Evolutionary conservation across 495 filamentous ascomycete species (phyloP).

Genomic region (Achaetomiella virescens): DNA sequence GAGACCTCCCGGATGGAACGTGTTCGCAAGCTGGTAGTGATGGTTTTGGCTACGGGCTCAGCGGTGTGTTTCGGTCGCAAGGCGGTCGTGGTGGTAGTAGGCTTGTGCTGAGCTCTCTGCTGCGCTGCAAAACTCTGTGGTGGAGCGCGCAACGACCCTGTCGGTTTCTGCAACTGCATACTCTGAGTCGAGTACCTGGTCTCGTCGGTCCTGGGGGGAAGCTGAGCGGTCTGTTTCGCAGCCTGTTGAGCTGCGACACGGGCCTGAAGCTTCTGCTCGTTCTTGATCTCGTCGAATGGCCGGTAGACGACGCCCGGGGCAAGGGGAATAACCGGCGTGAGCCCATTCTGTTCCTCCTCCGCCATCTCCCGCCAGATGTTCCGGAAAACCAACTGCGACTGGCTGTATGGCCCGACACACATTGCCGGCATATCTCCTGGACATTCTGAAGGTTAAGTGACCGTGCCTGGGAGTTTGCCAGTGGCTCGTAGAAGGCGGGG

Average conservation of each 20-base stretch:
- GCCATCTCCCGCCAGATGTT: slow-evolving; percentile 62
- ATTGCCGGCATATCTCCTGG: slow-evolving; percentile 38
- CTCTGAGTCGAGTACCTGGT: slow-evolving; percentile 23
- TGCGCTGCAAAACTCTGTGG: slow-evolving; percentile 56
- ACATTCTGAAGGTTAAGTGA: slow-evolving; percentile 32
- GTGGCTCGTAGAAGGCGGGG: slow-evolving; percentile 35
- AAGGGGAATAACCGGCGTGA: slow-evolving; percentile 64
- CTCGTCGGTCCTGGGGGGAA: slow-evolving; percentile 15
- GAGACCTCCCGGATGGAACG: slow-evolving; percentile 18
- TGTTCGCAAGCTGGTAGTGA: slow-evolving; percentile 23
- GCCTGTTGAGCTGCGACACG: slow-evolving; percentile 17
- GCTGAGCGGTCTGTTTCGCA: slow-evolving; percentile 13
- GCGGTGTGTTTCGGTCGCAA: slow-evolving; percentile 17
- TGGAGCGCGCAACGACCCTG: slow-evolving; percentile 38
- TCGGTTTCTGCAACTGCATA: slow-evolving; percentile 10
- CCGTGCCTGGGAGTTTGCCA: slow-evolving; percentile 13
- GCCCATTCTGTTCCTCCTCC: slow-evolving; percentile 61
- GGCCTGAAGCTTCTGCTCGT: slow-evolving; percentile 29
- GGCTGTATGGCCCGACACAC: slow-evolving; percentile 46
- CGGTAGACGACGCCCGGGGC: slow-evolving; percentile 63
- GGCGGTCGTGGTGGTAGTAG: slow-evolving; percentile 20
- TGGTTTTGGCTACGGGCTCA: slow-evolving; percentile 17
- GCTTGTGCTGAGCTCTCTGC: slow-evolving; percentile 44
- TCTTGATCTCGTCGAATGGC: slow-evolving; percentile 43
- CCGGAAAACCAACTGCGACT: slow-evolving; percentile 41